Conservation (phyloP, 805 yeast genomes). For the Jamesozyma rosinii region DNA sequence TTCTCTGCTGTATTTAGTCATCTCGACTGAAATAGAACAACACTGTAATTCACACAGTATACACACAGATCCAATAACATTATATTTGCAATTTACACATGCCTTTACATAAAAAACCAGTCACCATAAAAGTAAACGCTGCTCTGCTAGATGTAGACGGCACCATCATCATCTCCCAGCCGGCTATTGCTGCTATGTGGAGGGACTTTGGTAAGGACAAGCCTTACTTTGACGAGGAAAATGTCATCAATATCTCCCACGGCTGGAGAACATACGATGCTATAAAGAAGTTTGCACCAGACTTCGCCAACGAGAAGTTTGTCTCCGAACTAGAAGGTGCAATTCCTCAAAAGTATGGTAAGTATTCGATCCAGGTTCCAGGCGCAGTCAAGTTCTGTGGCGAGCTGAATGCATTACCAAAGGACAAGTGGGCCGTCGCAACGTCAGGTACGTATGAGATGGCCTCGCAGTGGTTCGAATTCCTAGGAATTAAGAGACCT, state of each 20-base stretch:
- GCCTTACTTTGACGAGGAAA: constrained; percentile 59
- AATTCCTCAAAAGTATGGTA: constrained; percentile 65
- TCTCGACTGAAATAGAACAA: too few species aligned
- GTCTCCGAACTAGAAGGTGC: constrained; percentile 58
- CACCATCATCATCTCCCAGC: constrained; percentile 74
- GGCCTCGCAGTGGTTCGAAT: constrained; percentile 72
- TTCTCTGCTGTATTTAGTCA: too few species aligned
- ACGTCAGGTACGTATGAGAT: constrained; percentile 73
- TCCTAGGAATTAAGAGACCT: constrained; percentile 54
- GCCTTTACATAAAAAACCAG: constrained; percentile 23
- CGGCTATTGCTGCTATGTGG: constrained; percentile 79
- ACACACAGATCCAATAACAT: too few species aligned
- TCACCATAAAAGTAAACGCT: constrained; percentile 35
- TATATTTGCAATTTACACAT: constrained; percentile 4
- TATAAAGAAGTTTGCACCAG: constrained; percentile 64
- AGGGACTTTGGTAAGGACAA: constrained; percentile 57
- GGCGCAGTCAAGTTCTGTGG: constrained; percentile 63
- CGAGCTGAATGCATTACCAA: constrained; percentile 42
- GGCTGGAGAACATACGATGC: constrained; percentile 81
- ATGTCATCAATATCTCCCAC: constrained; percentile 65
- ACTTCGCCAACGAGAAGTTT: constrained; percentile 55
- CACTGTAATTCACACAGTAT: too few species aligned
- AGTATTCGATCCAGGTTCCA: constrained; percentile 62
- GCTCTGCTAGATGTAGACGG: constrained; percentile 80
- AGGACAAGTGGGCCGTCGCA: constrained; percentile 74